A percentile compares a stretch with the other conserved stretches of the same genome.
Conservation (phyloP, 1,284 basidiomycete species). For the Pholiota adiposa region DNA sequence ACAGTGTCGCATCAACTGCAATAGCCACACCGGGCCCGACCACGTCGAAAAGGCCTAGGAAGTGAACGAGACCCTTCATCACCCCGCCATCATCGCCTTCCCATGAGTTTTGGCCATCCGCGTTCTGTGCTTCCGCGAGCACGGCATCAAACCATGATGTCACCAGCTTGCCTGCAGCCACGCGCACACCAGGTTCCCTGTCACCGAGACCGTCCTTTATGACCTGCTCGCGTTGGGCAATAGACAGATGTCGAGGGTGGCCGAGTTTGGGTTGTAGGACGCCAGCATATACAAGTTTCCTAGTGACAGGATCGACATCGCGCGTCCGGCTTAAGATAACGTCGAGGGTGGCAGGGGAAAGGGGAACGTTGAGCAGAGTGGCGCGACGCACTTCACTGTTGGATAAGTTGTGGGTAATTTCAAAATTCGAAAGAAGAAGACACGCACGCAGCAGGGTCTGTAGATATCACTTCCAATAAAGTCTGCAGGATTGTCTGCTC, state of each 20-base stretch:
- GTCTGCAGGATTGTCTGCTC: conserved; percentile 70
- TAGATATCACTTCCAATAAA: conserved; percentile 73
- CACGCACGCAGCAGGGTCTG: conserved; percentile 82
- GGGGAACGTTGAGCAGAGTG: conserved; percentile 80
- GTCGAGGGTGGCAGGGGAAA: conserved; percentile 64
- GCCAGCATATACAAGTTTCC: conserved; percentile 81
- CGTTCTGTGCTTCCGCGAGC: conserved; percentile 33
- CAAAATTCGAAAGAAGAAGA: background rate
- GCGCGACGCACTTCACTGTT: conserved; percentile 89
- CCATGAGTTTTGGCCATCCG: conserved; percentile 34
- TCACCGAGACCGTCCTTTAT: conserved; percentile 88
- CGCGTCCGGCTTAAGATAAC: conserved; percentile 81
- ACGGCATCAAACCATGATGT: conserved; percentile 75
- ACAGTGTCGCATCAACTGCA: conserved; percentile 48
- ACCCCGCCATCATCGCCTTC: conserved; percentile 52
- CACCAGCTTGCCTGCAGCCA: conserved; percentile 81
- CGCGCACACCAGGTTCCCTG: conserved; percentile 81
- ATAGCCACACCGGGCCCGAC: conserved; percentile 48
- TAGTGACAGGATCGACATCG: conserved; percentile 84
- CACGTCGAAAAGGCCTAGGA: conserved; percentile 51
- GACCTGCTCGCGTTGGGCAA: conserved; percentile 79
- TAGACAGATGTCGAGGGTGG: conserved; percentile 71
- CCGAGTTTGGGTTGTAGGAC: conserved; percentile 66
- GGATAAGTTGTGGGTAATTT: background rate
- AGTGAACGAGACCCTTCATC: conserved; percentile 48